Base-by-base conservation (phyloP, 2,329 filamentous ascomycete species). In the Zasmidium cellare region DNA sequence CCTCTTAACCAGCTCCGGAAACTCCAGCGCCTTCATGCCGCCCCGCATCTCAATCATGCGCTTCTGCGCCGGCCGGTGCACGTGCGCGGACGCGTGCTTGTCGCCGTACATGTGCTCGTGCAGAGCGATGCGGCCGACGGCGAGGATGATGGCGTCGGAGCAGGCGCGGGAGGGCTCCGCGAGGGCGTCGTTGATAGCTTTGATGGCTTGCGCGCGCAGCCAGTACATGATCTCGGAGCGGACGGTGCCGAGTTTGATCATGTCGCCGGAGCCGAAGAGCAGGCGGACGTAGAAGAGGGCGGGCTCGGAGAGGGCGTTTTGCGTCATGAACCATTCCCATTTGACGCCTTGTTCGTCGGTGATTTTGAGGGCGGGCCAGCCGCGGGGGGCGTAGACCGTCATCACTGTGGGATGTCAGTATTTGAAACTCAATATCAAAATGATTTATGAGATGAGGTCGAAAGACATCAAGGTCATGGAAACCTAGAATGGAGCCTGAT, bases 91-190 rank as follows among this genome's bases (percentile, higher is more conserved):
- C 3, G 69, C 68, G 12, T 64, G 56, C 24, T 65, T 61, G 60
- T 72, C 67, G n/a, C 71, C 69, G 49, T 73, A 72, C 65, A 73
- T 66, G 38, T 65, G 64, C 52, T 73, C 71, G 52, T 72, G 69
- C 9, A 72, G 57, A 14, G 70, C 71, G n/a, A 73, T 72, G 19
- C 71, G 69, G 3, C 70, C 69, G 1, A 72, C 68, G 1, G 69
- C 70, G 2, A 71, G 58, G 19, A 69, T 69, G 16, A 69, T 56
- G 6, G 61, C 65, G 28, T 68, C 67, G 1, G 65, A 67, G 47
- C 57, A 60, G 24, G 56, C 60, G 11, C 64, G 60, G 5, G 55
- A 55, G 1, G 62, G 56, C 16, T 68, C 65, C 20, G 23, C 28
- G 14, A 69, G 59, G 14, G 67, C 67, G 20, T 68, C 65, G 41